A percentile compares a stretch with the other conserved stretches of the same genome.
These are phyloP conservation scores for Quambalaria eucalypti DNA, from an alignment of 1,284 basidiomycete species.

Conservation along the genomic window DNA sequence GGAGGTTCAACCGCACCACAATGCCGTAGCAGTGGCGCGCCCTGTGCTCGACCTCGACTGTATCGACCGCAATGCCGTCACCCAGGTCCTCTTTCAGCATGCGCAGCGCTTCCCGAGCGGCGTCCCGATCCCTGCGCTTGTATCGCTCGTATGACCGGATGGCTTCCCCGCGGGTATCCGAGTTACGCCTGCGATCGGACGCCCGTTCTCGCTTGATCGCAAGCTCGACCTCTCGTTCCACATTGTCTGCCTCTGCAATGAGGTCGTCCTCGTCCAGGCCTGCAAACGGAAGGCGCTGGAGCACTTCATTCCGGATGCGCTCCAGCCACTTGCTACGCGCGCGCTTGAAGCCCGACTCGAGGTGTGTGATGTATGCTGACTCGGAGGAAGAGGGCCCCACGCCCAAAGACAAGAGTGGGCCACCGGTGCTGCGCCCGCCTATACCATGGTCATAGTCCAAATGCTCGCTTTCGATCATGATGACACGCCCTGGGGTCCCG, in stretches of 20 bases:
- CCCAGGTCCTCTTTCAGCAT: not conserved
- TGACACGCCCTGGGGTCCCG: slow-evolving; percentile 47
- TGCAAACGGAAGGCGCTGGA: not conserved
- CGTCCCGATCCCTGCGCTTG: not conserved
- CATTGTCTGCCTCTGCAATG: not conserved
- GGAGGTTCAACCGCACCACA: slow-evolving; percentile 8
- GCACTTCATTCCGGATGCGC: not conserved
- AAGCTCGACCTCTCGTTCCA: no score
- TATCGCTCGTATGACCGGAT: not conserved
- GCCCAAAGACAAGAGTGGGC: no score
- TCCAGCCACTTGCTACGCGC: not conserved
- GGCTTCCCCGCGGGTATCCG: not conserved
- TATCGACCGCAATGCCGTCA: not conserved
- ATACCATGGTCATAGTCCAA: slow-evolving; percentile 26
- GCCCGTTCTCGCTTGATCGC: no score
- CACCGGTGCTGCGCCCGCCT: slow-evolving; percentile 4
- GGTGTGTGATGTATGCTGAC: not conserved
- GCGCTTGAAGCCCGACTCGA: not conserved
- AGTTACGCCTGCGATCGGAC: no score
- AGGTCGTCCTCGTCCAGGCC: not conserved
- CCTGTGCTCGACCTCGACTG: slow-evolving; percentile 12
- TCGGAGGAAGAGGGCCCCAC: no score
- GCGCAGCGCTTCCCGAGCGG: not conserved
- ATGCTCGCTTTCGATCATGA: slow-evolving; percentile 24
- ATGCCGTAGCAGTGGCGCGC: slow-evolving; percentile 24